Base-by-base conservation (phyloP, 1,284 basidiomycete genomes). In the Mycosarcoma mackinlayi region DNA sequence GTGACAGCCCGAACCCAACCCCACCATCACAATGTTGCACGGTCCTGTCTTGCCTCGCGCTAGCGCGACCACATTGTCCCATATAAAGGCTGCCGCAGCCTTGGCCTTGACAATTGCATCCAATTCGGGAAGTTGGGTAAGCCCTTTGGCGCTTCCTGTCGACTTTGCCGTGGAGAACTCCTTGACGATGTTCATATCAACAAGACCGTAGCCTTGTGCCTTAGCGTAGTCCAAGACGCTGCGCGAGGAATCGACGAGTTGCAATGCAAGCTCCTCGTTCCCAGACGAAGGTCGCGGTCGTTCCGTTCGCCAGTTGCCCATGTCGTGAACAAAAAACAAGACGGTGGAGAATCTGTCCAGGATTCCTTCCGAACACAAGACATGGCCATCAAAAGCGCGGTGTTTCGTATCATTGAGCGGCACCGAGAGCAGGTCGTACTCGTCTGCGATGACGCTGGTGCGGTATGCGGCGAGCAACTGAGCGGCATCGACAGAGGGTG, bases 1-100 rank as follows among this genome's bases (percentile, higher is more conserved):
- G 25, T 88, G 85, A 74, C 91, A 92, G 0, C 92, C 94, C 0
- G 88, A 87, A 4, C 93, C 93, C 75, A 94, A 92, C 1, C 93
- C 93, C 40, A 98, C 88, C 8, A 98, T 79, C 21, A 97, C 85
- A 16, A 98, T 86, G 27, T 88, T 86, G 41, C 87, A 85, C 4
- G 90, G 90, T 6, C 18, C 14, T 16, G 19, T 9, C 5, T 46
- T 31, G 7, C 28, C 16, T 4, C 48, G 39, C 3, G 48, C 61
- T 2, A 45, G 93, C 92, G 91, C 88, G 54, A 96, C 86, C 72
- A 93, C 93, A 80, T 97, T 95, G 83, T 98, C 94, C 95, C 95
- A 98, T 3, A 98, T 82, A 78, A 95, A 95, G 85, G 39, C 50
- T 1, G 55, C 46, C 2, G 58, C 58, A 10, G 11, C 1, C 4